Base-by-base conservation (phyloP, 768 basidiomycete genomes). In the Amanita inopinata region DNA sequence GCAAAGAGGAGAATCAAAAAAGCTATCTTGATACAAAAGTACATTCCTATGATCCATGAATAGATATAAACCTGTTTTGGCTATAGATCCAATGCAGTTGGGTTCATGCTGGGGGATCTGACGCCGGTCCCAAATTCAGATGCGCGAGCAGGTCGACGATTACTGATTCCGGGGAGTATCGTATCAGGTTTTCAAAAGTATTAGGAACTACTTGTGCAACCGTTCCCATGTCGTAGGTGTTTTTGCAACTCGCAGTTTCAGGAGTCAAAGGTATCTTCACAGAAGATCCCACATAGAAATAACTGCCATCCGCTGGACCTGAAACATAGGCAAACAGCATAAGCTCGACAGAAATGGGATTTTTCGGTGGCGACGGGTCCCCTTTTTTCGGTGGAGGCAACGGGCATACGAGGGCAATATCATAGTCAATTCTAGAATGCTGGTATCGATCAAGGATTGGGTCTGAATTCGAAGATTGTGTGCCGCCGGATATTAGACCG, bases 1-100 rank as follows among this genome's bases (percentile, higher is more conserved):
- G 44, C 59, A 69, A 43, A 55, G 57, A 25, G 37, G 41, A 27
- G 18, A 41, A 33, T 28, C 27, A 7, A n/a, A 28, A n/a, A 28
- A 28, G 27, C 27, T n/a, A 28, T 7, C 27, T 28, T 28, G 27
- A n/a, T 28, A n/a, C 27, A 6, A n/a, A 6, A 28, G 27, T 28
- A 28, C 27, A 7, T n/a, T 28, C n/a, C n/a, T n/a, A n/a, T n/a
- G n/a, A n/a, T n/a, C n/a, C n/a, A n/a, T n/a, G n/a, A n/a, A n/a
- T n/a, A n/a, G n/a, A n/a, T n/a, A n/a, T n/a, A n/a, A n/a, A n/a
- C n/a, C n/a, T n/a, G n/a, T n/a, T n/a, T n/a, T n/a, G n/a, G n/a
- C n/a, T n/a, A n/a, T n/a, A n/a, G n/a, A n/a, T n/a, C n/a, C n/a
- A n/a, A n/a, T n/a, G n/a, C n/a, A n/a, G n/a, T n/a, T n/a, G n/a